Evolutionary conservation across 305 asterid genomes (phyloP), one percentile per base, ranked within the genome.

Genomic region (Fraxinus xanthoxyloides): DNA sequence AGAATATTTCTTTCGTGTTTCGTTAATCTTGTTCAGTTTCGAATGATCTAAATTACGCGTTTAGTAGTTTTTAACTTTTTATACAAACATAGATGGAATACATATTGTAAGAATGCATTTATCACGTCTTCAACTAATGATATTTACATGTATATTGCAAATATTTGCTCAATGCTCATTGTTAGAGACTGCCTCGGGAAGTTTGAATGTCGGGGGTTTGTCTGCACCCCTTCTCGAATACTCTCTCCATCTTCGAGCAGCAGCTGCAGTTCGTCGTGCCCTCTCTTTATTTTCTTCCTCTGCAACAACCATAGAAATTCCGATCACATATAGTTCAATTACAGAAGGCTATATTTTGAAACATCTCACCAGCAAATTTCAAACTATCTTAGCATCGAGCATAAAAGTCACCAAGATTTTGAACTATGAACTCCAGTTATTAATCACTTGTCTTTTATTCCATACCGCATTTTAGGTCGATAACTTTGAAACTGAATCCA

Each of bases 161-260:
- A 31, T 78, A 81, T 76, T 40, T 79, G 73, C 75, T 85, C 78
- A 84, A 79, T 85, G 70, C 23, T 93, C 95, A 72, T 88, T 86
- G 85, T 86, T 87, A 76, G 97, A 91, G 65, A 88, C n/a, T 5
- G 93, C 87, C 85, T 91, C 98, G 0, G 99, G 98, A 75, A 95
- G 97, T 84, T 92, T 93, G 92, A 84, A 92, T 34, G 94, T 86
- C 24, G 98, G 96, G 72, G 87, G 98, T 78, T 92, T 95, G 83
- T 95, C 99, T 0, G 82, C 91, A 0, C 99, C 98, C 86, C 85
- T 90, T 85, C 99, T 85, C 3, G 99, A 95, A 84, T 95, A 93
- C 85, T 95, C 99, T 85, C 99, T 92, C 99, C 99, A 95, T 86
- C 97, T 88, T 31, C 97, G 94, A 78, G 99, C 87, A 31, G 99